These are phyloP conservation scores for Petunia axillaris DNA, from an alignment of 257 asterid genomes.

Conservation along the genomic window DNA sequence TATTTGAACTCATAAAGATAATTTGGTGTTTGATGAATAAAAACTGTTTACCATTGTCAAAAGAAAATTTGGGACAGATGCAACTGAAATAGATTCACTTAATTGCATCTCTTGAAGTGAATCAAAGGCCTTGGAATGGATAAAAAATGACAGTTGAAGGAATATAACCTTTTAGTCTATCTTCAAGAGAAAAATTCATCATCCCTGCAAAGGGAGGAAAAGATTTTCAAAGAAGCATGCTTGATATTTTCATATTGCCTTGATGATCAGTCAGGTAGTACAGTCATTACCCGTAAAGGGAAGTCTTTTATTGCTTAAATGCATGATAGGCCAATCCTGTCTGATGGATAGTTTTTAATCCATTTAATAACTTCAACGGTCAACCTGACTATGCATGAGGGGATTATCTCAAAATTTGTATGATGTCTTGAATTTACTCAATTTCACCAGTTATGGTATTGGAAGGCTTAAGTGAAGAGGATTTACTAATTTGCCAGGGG, in stretches of 20 bases:
- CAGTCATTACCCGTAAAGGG: conserved; percentile 6
- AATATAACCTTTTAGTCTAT: neutral
- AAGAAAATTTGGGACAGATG: neutral
- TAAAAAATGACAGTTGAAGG: neutral
- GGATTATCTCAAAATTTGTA: conserved; percentile 2
- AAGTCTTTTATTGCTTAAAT: neutral
- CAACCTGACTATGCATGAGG: conserved; percentile 1
- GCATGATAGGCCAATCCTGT: neutral
- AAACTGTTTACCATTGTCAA: too few species aligned
- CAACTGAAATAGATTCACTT: conserved; percentile 23
- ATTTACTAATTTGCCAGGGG: neutral
- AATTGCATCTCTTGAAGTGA: neutral
- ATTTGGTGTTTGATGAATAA: too few species aligned
- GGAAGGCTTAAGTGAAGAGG: neutral
- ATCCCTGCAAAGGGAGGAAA: conserved; percentile 16
- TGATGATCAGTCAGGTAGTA: neutral
- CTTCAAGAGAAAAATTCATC: neutral
- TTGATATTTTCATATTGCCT: neutral
- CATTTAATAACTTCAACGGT: neutral
- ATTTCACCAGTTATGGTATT: neutral
- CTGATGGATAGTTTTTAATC: neutral
- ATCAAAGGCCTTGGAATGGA: neutral
- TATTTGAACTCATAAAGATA: conserved; percentile 3
- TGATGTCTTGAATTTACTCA: neutral
- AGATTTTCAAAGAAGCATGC: conserved; percentile 1